Evolutionary conservation across 345 rosid genomes (phyloP), one percentile per base, ranked within the genome.

Genomic region (Durio zibethinus): DNA sequence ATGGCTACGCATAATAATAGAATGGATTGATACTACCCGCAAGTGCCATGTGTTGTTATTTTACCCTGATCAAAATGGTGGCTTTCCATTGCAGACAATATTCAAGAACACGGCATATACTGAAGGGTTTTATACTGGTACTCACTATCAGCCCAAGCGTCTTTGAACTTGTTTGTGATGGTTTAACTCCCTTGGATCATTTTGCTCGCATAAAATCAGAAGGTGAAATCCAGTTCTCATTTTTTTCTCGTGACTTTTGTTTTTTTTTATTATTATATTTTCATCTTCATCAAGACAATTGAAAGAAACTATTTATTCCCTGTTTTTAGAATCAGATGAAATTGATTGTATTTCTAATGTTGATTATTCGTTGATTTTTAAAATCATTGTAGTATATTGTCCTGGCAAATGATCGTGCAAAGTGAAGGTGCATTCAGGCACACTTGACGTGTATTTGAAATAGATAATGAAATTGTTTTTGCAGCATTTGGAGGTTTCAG

Each of bases 61-160:
- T 33, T 50, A 23, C 36, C 31, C 40, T 36, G 31, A 65, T 20
- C 7, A 65, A 52, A 50, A 77, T 9, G 14, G 38, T n/a, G 33
- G 0, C 63, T 29, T 21, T 69, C 42, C 78, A 38, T 83, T 85
- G 88, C 92, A 93, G 98, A 80, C 80, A 25, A 89, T 92, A 81
- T 93, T 85, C 87, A 89, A 92, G 93, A 95, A 90, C 88, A 83
- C 93, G 2, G 94, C 96, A 6, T 95, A 93, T 59, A 52, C 94
- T 0, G 89, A 91, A 86, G 99, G 97, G 62, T 95, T 95, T 82
- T 69, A 83, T 18, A 96, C 99, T 3, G 98, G 97, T 80, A 82
- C 36, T 42, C 40, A 3, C 15, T 43, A 38, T 76, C 82, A 81
- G 72, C 87, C 85, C n/a, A 84, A 85, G 78, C 86, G 86, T 56